A percentile compares a stretch with the other conserved stretches of the same genome.
phyloP scores from a whole-genome alignment of 371 early-diverging fungal genomes.

The Mortierella sp. region DNA sequence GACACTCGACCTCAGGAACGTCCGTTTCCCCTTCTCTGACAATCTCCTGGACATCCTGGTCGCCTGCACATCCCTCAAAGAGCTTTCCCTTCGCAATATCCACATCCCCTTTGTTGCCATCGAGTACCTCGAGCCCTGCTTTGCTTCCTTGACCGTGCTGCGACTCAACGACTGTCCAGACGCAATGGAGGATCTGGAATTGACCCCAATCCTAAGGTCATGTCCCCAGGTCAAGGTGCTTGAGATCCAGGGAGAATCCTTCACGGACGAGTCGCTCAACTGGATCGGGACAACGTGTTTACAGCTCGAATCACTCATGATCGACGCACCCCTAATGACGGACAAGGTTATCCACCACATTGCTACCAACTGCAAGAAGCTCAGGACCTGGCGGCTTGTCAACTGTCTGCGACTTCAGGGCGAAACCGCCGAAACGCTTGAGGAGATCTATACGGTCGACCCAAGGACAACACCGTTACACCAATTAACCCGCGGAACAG shows the following conservation, averaged over 20 bases:
- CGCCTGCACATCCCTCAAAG: constrained; percentile 25
- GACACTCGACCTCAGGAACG: constrained; percentile 30
- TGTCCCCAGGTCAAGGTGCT: constrained; percentile 30
- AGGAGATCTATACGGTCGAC: constrained; percentile 15
- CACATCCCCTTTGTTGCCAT: constrained; percentile 31
- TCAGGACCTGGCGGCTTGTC: constrained; percentile 30
- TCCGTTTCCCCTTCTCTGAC: constrained; percentile 38
- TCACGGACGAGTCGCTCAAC: constrained; percentile 45
- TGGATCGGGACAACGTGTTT: constrained; percentile 30
- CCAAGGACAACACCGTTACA: not conserved
- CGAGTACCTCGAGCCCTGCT: constrained; percentile 26
- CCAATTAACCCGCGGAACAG: not conserved
- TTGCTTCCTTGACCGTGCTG: constrained; percentile 28
- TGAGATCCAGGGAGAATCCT: constrained; percentile 45
- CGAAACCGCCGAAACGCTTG: constrained; percentile 11
- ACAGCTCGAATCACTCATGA: constrained; percentile 24
- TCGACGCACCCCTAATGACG: constrained; percentile 38
- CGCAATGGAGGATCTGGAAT: constrained; percentile 28
- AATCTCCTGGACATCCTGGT: constrained; percentile 39
- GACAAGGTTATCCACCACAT: constrained; percentile 30
- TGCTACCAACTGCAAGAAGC: constrained; percentile 19
- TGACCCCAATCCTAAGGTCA: constrained; percentile 21
- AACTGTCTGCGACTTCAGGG: constrained; percentile 28
- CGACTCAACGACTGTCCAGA: constrained; percentile 32
- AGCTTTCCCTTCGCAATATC: constrained; percentile 25